Percentiles rank a stretch among this genome's conserved stretches.
Conservation (phyloP, 768 basidiomycete species). For the Fistulinella prunicolor region DNA sequence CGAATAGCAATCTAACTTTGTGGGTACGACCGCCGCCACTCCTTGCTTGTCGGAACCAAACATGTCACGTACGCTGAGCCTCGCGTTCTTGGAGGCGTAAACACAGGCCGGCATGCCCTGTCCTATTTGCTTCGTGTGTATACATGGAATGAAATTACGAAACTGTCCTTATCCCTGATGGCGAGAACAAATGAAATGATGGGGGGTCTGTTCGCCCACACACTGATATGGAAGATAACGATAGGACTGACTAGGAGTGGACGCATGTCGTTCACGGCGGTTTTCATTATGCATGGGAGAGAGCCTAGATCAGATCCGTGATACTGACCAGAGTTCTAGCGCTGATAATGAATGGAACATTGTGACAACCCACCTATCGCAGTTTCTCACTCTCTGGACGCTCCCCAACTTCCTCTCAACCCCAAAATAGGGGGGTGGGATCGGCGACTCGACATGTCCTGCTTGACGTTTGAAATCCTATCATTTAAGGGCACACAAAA, state of each 20-base stretch:
- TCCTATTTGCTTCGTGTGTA: background rate
- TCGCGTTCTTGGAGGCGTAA: background rate
- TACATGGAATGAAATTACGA: slow-evolving; percentile 17
- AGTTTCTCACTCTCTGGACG: no score
- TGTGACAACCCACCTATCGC: background rate
- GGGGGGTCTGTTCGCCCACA: slow-evolving; percentile 12
- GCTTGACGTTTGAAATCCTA: no score
- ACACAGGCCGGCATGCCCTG: slow-evolving; percentile 2
- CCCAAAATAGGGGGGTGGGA: no score
- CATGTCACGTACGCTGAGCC: slow-evolving; percentile 1
- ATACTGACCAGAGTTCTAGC: background rate
- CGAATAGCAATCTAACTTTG: slow-evolving; percentile 3
- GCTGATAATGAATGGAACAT: slow-evolving; percentile 24
- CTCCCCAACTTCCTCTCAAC: no score
- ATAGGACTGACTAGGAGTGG: background rate
- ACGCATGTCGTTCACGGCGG: background rate
- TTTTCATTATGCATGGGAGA: background rate
- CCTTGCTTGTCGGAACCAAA: slow-evolving; percentile 21
- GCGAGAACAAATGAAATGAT: slow-evolving; percentile 8
- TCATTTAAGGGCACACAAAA: no score
- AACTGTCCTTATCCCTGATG: slow-evolving; percentile 5
- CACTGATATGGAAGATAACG: slow-evolving; percentile 1
- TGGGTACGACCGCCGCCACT: slow-evolving; percentile 10
- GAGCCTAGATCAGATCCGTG: slow-evolving; percentile 7
- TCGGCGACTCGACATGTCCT: no score